Conservation (phyloP, 495 filamentous ascomycete genomes). For the Pseudevernia furfuracea region DNA sequence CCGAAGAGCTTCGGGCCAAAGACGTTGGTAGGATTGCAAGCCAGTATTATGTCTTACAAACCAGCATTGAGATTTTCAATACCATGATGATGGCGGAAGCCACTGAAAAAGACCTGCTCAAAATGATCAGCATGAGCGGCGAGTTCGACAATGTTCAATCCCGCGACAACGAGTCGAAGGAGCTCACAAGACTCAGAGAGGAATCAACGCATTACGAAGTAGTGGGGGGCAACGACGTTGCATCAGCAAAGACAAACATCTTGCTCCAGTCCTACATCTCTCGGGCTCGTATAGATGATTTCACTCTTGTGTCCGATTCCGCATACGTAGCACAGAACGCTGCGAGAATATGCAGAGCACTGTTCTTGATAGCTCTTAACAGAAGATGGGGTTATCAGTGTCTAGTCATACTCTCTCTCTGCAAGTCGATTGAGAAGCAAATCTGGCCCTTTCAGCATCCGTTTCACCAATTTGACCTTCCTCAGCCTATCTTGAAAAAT, state of each 20-base stretch:
- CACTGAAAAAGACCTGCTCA: slow-evolving; percentile 80
- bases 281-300: slow-evolving; percentile 79
- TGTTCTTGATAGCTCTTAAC: slow-evolving; percentile 97
- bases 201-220: slow-evolving; percentile 65
- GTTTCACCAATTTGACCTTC: slow-evolving; percentile 88
- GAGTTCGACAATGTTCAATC: slow-evolving; percentile 97
- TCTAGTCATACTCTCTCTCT: slow-evolving; percentile 75
- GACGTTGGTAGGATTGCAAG: slow-evolving; percentile 95
- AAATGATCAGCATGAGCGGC: slow-evolving; percentile 91
- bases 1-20: slow-evolving; percentile 84
- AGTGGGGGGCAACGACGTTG: slow-evolving; percentile 62
- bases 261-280: slow-evolving; percentile 92
- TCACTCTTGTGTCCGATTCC: slow-evolving; percentile 80
- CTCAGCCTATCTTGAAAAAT: slow-evolving; percentile 71
- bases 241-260: slow-evolving; percentile 91
- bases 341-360: slow-evolving; percentile 82
- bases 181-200: slow-evolving; percentile 59
- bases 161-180: slow-evolving; percentile 75
- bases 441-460: slow-evolving; percentile 94
- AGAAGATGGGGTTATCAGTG: slow-evolving; percentile 92
- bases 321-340: slow-evolving; percentile 95
- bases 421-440: slow-evolving; percentile 93
- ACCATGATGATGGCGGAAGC: slow-evolving; percentile 73
- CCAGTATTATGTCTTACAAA: slow-evolving; percentile 90
- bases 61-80: slow-evolving; percentile 93